Base-by-base conservation (phyloP, 2,329 filamentous ascomycete genomes). In the Ceratocystis destructans region DNA sequence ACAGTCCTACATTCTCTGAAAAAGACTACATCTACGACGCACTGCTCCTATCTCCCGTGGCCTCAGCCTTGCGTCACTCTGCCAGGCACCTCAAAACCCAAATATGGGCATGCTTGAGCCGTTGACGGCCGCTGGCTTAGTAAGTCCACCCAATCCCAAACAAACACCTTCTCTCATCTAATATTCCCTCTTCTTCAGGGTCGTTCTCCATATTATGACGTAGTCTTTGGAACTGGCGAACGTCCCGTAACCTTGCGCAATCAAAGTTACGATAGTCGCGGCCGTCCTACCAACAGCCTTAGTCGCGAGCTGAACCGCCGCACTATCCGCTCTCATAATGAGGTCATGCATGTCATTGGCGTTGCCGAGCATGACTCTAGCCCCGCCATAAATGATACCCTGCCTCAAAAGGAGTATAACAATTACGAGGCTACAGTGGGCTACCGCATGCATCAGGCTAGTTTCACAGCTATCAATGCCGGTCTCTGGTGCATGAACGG, bases 331-430 rank as follows among this genome's bases (percentile, higher is more conserved):
- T 79, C 83, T 8, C 83, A 85, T 70, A 85, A 85, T 69, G 82
- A 85, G 69, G 83, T 85, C 2, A 85, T 85, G 83, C 77, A 80
- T 20, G 82, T 84, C 8, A 85, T 85, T 48, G 83, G 83, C 4
- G 83, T 85, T 3, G 83, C 82, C 7, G 83, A 85, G 70, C 80
- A 82, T 15, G 82, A 85, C 64, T 79, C 78, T 63, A 73, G 74
- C 6, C 71, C 71, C 3, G 71, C 74, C 25, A 75, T 76, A 3
- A 74, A 75, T 4, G 76, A 79, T 64, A 72, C 73, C 5, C 77
- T 79, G 50, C 73, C 75, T 1, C 74, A 76, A 10, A 80, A 82
- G 69, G 73, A 77, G 20, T 67, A 64, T 33, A 41, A 61, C 41
- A 73, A 73, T 7, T 79, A 80, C 62, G 82, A 85, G 68, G 77